phyloP scores from a whole-genome alignment of 306 rosid species.

The Pyrus bretschneideri region DNA sequence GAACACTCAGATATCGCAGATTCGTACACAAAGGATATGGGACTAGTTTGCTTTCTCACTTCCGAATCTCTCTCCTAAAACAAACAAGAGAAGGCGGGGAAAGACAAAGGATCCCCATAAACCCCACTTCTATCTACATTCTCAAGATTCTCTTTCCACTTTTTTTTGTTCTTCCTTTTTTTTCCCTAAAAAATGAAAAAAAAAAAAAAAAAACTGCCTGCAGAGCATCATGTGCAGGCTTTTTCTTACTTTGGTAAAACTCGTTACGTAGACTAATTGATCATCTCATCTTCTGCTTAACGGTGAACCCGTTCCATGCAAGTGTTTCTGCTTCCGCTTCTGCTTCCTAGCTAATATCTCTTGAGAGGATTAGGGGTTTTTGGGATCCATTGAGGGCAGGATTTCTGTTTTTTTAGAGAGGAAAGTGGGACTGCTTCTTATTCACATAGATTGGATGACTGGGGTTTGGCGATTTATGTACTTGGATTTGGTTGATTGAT shows the following conservation, averaged over 20 bases:
- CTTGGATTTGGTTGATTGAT: not conserved
- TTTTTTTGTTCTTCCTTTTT: not conserved
- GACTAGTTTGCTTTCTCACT: conserved; percentile 26
- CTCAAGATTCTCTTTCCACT: conserved; percentile 15
- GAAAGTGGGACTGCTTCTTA: not conserved
- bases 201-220: not conserved
- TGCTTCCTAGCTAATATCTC: not conserved
- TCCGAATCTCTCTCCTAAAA: conserved; percentile 9
- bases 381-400: conserved; percentile 2
- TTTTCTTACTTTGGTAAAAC: not conserved
- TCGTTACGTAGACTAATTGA: not conserved
- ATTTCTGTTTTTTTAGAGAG: conserved; percentile 1
- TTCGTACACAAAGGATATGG: not conserved
- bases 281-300: too few relatives aligned
- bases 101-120: conserved; percentile 21
- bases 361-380: not conserved
- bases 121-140: conserved; percentile 22
- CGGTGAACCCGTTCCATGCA: not conserved
- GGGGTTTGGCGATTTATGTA: not conserved
- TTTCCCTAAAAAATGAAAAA: not conserved
- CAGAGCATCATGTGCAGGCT: conserved; percentile 7
- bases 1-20: not conserved
- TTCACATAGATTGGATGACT: not conserved
- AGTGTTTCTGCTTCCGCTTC: not conserved
- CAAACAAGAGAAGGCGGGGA: conserved; percentile 1